phyloP scores from a whole-genome alignment of 768 basidiomycete species.

The Rhodotorula sphaerocarpa region DNA sequence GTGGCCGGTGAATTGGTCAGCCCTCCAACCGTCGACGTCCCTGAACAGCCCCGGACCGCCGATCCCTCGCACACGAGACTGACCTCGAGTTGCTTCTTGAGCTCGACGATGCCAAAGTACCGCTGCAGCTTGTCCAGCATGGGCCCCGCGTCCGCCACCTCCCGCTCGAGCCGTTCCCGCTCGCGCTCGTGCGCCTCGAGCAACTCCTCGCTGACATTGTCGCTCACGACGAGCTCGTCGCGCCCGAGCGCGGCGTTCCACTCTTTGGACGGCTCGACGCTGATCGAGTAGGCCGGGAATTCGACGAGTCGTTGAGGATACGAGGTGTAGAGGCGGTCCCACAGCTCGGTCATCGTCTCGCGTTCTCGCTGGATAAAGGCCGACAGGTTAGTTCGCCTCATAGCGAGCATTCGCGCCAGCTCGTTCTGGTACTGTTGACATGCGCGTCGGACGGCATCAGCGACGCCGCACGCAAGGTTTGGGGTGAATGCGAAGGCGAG shows the following conservation, averaged over 20 bases:
- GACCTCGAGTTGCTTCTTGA: slow-evolving; percentile 73
- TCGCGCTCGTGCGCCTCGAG: slow-evolving; percentile 84
- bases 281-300: slow-evolving; percentile 74
- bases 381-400: slow-evolving; percentile 79
- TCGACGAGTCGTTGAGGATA: slow-evolving; percentile 58
- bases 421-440: slow-evolving; percentile 65
- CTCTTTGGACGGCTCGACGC: slow-evolving; percentile 15
- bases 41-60: too few relatives aligned
- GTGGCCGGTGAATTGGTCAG: too few relatives aligned
- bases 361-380: slow-evolving; percentile 74
- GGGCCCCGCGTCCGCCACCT: slow-evolving; percentile 66
- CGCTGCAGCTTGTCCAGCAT: slow-evolving; percentile 68
- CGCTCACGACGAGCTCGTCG: slow-evolving; percentile 25
- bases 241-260: slow-evolving; percentile 6
- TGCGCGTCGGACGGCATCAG: neutral
- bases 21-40: too few relatives aligned
- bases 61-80: too few relatives aligned
- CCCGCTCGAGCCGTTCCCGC: slow-evolving; percentile 73
- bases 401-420: slow-evolving; percentile 75
- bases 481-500: too few relatives aligned
- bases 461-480: too few relatives aligned
- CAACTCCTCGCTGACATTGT: slow-evolving; percentile 34
- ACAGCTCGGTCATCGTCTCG: slow-evolving; percentile 67
- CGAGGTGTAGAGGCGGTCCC: slow-evolving; percentile 71
- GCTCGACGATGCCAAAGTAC: slow-evolving; percentile 83